phyloP scores from a whole-genome alignment of 2,329 filamentous ascomycete species.

The Aspergillus texensis region DNA sequence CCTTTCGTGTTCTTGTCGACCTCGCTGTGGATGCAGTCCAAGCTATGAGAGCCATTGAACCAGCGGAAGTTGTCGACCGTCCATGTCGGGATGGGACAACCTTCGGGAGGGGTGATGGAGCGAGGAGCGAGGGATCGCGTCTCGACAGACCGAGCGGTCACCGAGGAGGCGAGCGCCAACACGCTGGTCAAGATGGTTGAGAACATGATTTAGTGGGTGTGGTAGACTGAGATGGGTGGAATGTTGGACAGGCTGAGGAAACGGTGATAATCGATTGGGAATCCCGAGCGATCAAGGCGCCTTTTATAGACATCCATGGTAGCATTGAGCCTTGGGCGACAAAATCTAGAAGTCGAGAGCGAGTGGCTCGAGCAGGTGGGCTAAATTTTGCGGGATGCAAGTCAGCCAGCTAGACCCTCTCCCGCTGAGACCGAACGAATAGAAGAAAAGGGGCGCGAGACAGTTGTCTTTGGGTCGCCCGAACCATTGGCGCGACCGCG shows the following conservation, averaged over 20 bases:
- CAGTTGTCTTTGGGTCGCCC: not conserved
- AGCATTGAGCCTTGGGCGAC: not conserved
- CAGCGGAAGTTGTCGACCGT: conserved; percentile 25
- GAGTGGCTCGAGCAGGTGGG: not conserved
- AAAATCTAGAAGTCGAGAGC: not conserved
- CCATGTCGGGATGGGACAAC: conserved; percentile 34
- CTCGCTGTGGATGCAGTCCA: conserved; percentile 25
- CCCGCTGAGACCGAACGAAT: not conserved
- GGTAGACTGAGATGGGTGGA: not conserved
- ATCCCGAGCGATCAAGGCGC: not conserved
- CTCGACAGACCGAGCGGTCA: not conserved
- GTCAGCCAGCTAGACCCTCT: not conserved
- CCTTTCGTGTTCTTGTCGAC: conserved; percentile 26
- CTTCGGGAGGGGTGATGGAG: conserved; percentile 28
- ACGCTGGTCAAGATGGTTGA: conserved; percentile 16
- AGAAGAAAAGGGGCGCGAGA: not conserved
- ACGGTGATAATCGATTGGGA: not conserved
- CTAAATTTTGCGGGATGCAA: not conserved
- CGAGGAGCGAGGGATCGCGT: conserved; percentile 24
- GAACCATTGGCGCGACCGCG: not conserved
- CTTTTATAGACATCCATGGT: conserved; percentile 1
- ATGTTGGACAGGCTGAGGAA: not conserved
- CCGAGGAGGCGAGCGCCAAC: conserved; percentile 12
- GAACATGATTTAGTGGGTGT: not conserved
- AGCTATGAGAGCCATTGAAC: conserved; percentile 22